Evolutionary conservation across 768 basidiomycete genomes (phyloP).

Genomic region (Phylloporus scabripes): DNA sequence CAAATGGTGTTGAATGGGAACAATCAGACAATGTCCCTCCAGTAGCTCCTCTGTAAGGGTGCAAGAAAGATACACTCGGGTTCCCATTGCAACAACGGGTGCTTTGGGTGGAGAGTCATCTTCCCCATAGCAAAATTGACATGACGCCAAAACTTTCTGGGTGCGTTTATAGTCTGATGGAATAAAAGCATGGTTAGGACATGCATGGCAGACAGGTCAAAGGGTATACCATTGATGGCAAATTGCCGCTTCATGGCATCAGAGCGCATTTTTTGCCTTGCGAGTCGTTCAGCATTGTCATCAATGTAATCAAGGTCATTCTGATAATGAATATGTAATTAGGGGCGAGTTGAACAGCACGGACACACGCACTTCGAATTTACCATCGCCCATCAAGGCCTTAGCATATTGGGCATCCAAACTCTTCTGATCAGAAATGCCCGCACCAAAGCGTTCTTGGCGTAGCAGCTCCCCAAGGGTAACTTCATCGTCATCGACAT

Average conservation of each 20-base stretch:
- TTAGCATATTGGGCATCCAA: constrained; percentile 85
- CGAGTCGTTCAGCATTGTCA: constrained; percentile 91
- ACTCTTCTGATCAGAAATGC: constrained; percentile 86
- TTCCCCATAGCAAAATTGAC: constrained; percentile 88
- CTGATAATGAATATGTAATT: constrained; percentile 31
- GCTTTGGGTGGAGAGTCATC: constrained; percentile 87
- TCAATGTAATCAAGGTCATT: constrained; percentile 93
- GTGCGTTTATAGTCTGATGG: constrained; percentile 86
- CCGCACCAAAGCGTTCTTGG: constrained; percentile 87
- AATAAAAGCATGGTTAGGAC: not conserved
- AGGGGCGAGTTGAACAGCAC: not conserved
- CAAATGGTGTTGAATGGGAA: constrained; percentile 92
- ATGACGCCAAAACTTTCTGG: constrained; percentile 81
- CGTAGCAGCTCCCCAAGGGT: constrained; percentile 89
- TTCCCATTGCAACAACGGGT: constrained; percentile 86
- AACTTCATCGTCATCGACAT: constrained; percentile 83
- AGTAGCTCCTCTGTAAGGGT: constrained; percentile 85
- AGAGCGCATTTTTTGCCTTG: constrained; percentile 90
- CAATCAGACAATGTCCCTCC: constrained; percentile 88
- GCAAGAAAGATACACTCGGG: constrained; percentile 85
- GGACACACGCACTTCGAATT: constrained; percentile 60
- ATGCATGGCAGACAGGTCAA: not conserved
- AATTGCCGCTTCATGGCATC: constrained; percentile 97
- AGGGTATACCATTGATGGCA: constrained; percentile 80
- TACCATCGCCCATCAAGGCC: constrained; percentile 82